Conservation (phyloP, 73 alveolate species). For the Stentor roeselii region DNA sequence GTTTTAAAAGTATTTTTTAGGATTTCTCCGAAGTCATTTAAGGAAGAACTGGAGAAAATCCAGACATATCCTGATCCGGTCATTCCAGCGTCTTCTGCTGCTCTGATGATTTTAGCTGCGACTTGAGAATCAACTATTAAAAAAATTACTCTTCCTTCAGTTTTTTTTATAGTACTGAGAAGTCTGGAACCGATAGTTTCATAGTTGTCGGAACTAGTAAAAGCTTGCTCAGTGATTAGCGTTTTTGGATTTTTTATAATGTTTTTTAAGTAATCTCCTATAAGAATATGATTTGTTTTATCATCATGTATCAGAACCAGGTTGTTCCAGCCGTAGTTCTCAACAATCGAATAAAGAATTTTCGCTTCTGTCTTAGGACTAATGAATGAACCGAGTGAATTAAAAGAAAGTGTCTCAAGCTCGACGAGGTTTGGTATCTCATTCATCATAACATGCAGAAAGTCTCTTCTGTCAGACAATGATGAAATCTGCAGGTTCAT, state of each 20-base stretch:
- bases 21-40: background rate
- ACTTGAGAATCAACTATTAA: background rate
- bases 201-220: background rate
- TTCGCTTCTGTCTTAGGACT: too few relatives aligned
- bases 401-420: too few relatives aligned
- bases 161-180: background rate
- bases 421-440: too few relatives aligned
- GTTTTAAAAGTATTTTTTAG: background rate
- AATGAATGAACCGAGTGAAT: too few relatives aligned
- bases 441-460: too few relatives aligned
- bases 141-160: constrained; percentile 12
- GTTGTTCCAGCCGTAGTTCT: background rate
- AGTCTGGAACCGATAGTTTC: background rate
- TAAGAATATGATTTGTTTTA: background rate
- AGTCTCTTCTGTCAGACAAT: too few relatives aligned
- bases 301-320: background rate
- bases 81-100: constrained; percentile 12
- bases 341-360: background rate
- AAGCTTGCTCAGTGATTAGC: background rate
- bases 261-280: background rate
- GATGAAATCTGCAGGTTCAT: too few relatives aligned
- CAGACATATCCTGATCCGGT: constrained; percentile 28
- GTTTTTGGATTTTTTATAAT: background rate
- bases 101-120: background rate
- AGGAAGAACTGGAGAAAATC: background rate